These are phyloP conservation scores for Aspergillus chevalieri DNA, from an alignment of 2,329 filamentous ascomycete species.

Conservation along the genomic window DNA sequence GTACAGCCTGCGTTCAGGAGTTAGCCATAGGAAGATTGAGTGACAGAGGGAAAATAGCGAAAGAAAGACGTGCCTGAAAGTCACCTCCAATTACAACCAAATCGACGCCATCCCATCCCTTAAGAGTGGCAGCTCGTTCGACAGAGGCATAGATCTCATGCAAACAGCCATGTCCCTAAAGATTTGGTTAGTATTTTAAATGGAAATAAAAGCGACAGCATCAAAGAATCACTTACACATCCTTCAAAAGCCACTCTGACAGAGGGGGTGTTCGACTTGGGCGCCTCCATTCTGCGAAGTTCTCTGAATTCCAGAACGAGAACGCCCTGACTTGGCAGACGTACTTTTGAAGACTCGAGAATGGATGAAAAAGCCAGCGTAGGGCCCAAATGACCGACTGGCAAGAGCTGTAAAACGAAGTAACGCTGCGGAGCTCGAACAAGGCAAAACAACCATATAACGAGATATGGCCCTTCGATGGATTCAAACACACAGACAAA, in stretches of 20 bases:
- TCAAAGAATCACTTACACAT: constrained; percentile 55
- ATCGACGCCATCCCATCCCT: constrained; percentile 76
- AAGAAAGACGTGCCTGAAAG: constrained; percentile 61
- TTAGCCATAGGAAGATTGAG: constrained; percentile 2
- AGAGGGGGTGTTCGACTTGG: constrained; percentile 4
- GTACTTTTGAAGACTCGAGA: too few species aligned
- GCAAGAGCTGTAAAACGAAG: not conserved
- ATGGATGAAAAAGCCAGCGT: not conserved
- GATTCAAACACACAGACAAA: not conserved
- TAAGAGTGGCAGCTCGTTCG: constrained; percentile 59
- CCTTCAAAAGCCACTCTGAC: constrained; percentile 79
- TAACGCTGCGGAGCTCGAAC: not conserved
- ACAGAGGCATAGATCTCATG: constrained; percentile 86
- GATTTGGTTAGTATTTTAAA: constrained; percentile 7
- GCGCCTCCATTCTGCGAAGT: constrained; percentile 6
- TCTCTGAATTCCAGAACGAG: too few species aligned
- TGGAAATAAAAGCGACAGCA: not conserved
- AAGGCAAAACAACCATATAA: not conserved
- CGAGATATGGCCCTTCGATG: not conserved
- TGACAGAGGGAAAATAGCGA: not conserved
- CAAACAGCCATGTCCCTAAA: constrained; percentile 80
- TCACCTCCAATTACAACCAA: constrained; percentile 92
- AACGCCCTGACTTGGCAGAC: too few species aligned
- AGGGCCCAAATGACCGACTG: not conserved
- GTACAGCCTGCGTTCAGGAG: constrained; percentile 56